These are phyloP conservation scores for Kandelia obovata DNA, from an alignment of 345 rosid genomes.

Conservation along the genomic window DNA sequence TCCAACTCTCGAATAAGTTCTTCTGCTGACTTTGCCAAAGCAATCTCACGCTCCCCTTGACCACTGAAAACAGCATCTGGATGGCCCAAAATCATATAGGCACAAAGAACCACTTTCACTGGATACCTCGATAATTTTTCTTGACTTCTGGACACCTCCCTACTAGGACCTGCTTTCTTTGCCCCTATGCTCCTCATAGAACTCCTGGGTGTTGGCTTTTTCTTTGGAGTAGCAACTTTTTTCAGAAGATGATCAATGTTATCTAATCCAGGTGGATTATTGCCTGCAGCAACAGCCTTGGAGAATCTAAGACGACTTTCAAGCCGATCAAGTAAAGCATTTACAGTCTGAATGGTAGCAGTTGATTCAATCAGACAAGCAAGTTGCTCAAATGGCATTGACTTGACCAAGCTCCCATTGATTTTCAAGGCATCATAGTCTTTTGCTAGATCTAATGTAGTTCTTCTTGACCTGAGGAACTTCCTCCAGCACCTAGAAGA, in stretches of 20 bases:
- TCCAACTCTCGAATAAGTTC: constrained; percentile 66
- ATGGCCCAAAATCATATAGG: constrained; percentile 94
- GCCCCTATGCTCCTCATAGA: constrained; percentile 49
- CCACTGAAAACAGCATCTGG: constrained; percentile 94
- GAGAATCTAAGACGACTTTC: constrained; percentile 72
- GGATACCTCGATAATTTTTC: constrained; percentile 67
- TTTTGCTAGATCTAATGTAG: constrained; percentile 67
- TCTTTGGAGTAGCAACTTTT: constrained; percentile 75
- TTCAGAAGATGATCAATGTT: constrained; percentile 88
- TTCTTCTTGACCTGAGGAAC: constrained; percentile 57
- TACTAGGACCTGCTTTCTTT: constrained; percentile 37
- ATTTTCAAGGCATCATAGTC: constrained; percentile 65
- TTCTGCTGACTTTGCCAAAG: constrained; percentile 65
- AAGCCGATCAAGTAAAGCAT: constrained; percentile 69
- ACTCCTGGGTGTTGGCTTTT: constrained; percentile 41
- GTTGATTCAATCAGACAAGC: constrained; percentile 69
- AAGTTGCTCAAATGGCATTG: constrained; percentile 80
- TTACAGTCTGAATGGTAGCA: constrained; percentile 53
- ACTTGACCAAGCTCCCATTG: constrained; percentile 42
- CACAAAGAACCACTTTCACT: constrained; percentile 80
- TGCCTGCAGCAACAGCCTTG: constrained; percentile 30
- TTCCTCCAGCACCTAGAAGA: constrained; percentile 79
- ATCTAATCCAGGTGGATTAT: constrained; percentile 38
- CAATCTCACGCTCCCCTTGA: constrained; percentile 78
- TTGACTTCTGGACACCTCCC: constrained; percentile 40